Evolutionary conservation across 495 filamentous ascomycete genomes (phyloP).

Genomic region (Daldinia concentrica): DNA sequence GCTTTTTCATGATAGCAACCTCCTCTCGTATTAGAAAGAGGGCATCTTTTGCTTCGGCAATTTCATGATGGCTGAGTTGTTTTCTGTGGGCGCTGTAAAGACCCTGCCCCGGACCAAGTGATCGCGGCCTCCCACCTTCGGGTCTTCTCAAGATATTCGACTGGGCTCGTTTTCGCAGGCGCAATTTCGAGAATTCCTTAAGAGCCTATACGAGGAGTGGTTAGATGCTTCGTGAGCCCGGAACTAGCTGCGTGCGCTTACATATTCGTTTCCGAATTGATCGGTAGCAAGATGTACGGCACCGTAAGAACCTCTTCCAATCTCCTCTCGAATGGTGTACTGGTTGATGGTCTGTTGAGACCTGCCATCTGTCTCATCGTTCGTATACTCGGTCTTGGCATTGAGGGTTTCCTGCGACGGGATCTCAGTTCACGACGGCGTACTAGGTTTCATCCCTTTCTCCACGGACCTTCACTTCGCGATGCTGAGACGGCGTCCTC

Average conservation of each 20-base stretch:
- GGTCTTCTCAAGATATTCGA: constrained; percentile 81
- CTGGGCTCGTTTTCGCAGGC: constrained; percentile 90
- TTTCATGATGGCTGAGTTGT: constrained; percentile 52
- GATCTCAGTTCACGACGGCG: constrained; percentile 18
- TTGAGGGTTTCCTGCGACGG: constrained; percentile 82
- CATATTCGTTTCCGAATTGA: constrained; percentile 92
- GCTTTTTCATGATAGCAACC: constrained; percentile 99
- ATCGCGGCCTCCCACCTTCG: constrained; percentile 49
- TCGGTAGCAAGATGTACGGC: constrained; percentile 92
- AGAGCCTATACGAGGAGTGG: constrained; percentile 70
- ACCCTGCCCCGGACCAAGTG: constrained; percentile 52
- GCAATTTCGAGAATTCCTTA: constrained; percentile 96
- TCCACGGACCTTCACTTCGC: constrained; percentile 71
- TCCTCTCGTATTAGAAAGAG: constrained; percentile 93
- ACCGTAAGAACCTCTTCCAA: constrained; percentile 93
- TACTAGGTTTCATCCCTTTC: background rate
- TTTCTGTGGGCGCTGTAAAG: constrained; percentile 40
- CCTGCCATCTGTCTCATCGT: constrained; percentile 81
- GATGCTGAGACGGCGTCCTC: constrained; percentile 73
- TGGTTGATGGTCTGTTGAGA: constrained; percentile 88
- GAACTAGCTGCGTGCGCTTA: constrained; percentile 56
- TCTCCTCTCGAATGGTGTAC: constrained; percentile 93
- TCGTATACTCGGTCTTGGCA: constrained; percentile 85
- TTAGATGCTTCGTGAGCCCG: constrained; percentile 26
- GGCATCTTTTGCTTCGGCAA: constrained; percentile 74